These are phyloP conservation scores for Cyberlindnera mississippiensis DNA, from an alignment of 805 yeast species.

Conservation along the genomic window DNA sequence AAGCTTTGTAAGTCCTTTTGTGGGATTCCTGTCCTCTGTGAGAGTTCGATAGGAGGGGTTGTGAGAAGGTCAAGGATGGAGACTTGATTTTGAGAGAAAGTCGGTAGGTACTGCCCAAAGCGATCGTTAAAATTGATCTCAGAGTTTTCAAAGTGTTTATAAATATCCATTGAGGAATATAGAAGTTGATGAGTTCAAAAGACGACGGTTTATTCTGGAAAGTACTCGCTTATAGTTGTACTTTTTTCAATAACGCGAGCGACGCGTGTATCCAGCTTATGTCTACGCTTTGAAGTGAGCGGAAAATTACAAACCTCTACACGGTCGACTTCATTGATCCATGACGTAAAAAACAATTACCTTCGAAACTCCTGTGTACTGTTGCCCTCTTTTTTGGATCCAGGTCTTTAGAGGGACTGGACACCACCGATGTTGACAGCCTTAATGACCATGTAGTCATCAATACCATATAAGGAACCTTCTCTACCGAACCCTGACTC, in stretches of 20 bases:
- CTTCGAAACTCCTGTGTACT: background rate
- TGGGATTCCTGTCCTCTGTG: constrained; percentile 13
- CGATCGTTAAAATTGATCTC: constrained; percentile 31
- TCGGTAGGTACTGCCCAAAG: constrained; percentile 28
- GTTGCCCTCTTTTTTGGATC: background rate
- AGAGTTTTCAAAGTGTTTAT: constrained; percentile 37
- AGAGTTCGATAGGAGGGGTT: constrained; percentile 27
- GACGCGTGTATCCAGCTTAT: no score
- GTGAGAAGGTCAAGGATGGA: constrained; percentile 40
- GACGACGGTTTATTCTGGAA: background rate
- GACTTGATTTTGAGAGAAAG: constrained; percentile 29
- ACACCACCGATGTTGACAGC: constrained; percentile 33
- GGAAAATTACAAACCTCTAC: no score
- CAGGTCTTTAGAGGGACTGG: constrained; percentile 3
- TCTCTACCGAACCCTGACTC: constrained; percentile 71
- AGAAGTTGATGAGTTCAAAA: background rate
- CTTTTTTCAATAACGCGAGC: no score
- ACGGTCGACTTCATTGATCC: no score
- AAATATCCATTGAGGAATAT: constrained; percentile 34
- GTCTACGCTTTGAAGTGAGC: no score
- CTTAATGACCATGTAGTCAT: constrained; percentile 53
- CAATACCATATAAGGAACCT: constrained; percentile 59
- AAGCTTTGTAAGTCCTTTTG: constrained; percentile 7
- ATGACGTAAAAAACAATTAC: no score
- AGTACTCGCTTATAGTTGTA: background rate